A percentile compares a stretch with the other conserved stretches of the same genome.
These are phyloP conservation scores for Saraca asoca DNA, from an alignment of 331 rosid species.

Conservation along the genomic window DNA sequence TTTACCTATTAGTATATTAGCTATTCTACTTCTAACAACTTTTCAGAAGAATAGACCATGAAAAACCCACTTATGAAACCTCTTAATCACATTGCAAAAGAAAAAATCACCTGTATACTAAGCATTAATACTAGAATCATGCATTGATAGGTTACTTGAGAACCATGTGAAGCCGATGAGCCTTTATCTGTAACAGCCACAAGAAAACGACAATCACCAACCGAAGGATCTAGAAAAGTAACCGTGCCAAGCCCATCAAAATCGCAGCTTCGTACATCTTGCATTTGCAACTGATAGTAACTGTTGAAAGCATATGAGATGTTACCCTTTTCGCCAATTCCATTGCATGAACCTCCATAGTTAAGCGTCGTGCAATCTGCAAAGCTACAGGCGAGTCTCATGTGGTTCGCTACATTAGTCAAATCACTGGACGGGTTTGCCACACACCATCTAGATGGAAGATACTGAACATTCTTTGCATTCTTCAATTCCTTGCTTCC, in stretches of 20 bases:
- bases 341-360: slow-evolving; percentile 91
- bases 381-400: slow-evolving; percentile 76
- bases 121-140: slow-evolving; percentile 42
- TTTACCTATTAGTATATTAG: slow-evolving; percentile 32
- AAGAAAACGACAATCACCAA: slow-evolving; percentile 79
- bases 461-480: slow-evolving; percentile 76
- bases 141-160: slow-evolving; percentile 31
- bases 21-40: slow-evolving; percentile 41
- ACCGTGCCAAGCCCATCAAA: slow-evolving; percentile 90
- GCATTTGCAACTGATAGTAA: slow-evolving; percentile 91
- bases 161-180: slow-evolving; percentile 43
- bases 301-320: slow-evolving; percentile 94
- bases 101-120: slow-evolving; percentile 42
- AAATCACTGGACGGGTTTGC: slow-evolving; percentile 71
- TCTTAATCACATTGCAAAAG: slow-evolving; percentile 36
- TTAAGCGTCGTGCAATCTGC: slow-evolving; percentile 92
- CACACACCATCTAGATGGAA: slow-evolving; percentile 93
- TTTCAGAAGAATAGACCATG: slow-evolving; percentile 51
- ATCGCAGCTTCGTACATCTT: slow-evolving; percentile 72
- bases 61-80: slow-evolving; percentile 59
- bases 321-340: slow-evolving; percentile 82
- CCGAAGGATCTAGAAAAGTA: slow-evolving; percentile 81
- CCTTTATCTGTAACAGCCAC: slow-evolving; percentile 72
- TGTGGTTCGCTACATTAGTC: slow-evolving; percentile 60
- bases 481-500: slow-evolving; percentile 67